Base-by-base conservation (phyloP, 2,329 filamentous ascomycete genomes). In the Exserohilum rostratum region DNA sequence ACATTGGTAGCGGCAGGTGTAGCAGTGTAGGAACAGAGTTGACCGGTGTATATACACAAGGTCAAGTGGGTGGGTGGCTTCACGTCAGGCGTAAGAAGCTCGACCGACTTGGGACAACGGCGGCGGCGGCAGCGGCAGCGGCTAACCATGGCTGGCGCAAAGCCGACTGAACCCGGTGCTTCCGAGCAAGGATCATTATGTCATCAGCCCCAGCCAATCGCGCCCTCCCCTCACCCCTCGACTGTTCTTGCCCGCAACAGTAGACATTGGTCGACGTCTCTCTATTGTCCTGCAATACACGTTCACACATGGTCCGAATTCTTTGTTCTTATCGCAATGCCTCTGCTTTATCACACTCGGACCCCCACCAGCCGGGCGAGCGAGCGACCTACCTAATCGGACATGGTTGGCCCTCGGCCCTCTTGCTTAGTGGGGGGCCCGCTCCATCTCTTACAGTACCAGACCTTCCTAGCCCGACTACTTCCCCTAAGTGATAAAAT, bases 401-500 rank as follows among this genome's bases (percentile, higher is more conserved):
- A 61, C 47, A 46, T 64, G 55, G 3, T 46, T 22, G 17, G 22
- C 22, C 58, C 60, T 46, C 49, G 54, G 49, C 39, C 44, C 27
- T 40, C 55, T 56, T 46, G 40, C 53, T 53, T 69, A 70, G 70
- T 70, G 69, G 68, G 66, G 70, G 35, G 45, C 33, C 43, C 43
- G 66, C 52, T 58, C 45, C 47, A 18, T 25, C 15, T 48, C 33
- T 22, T 38, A 7, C 22, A 25, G 22, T 50, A 34, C 37, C 42
- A 63, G 61, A 64, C 60, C 54, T 60, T 29, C 42, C 37, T 22
- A 46, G 57, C 63, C 60, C 66, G 50, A 50, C 47, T 60, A 53
- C 59, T 62, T 71, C 68, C 65, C 65, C 64, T 73, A 73, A 73
- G 64, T 62, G 61, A 62, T 67, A 63, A 59, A 64, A 46, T 51